These are phyloP conservation scores for Aspergillus bridgeri DNA, from an alignment of 495 filamentous ascomycete species.

Conservation along the genomic window DNA sequence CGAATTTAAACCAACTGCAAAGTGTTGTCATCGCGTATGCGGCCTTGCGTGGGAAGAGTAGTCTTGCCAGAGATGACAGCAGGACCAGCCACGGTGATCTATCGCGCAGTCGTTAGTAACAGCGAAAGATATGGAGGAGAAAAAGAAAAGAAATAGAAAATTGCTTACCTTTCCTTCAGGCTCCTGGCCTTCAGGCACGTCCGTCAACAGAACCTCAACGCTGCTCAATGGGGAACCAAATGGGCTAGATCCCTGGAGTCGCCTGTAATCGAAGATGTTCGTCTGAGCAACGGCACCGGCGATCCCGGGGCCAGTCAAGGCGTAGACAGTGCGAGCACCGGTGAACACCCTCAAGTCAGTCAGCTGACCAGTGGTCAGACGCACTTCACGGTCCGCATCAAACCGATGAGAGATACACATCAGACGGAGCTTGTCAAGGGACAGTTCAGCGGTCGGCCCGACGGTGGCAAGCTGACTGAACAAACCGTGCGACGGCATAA, in stretches of 20 bases:
- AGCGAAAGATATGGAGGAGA: neutral
- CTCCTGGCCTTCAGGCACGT: conserved; percentile 55
- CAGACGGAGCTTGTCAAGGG: conserved; percentile 67
- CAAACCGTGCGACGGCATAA: conserved; percentile 51
- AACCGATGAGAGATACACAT: conserved; percentile 40
- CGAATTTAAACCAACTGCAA: conserved; percentile 24
- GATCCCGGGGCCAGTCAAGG: conserved; percentile 73
- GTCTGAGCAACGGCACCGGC: conserved; percentile 85
- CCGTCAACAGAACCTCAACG: conserved; percentile 69
- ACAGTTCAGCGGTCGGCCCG: conserved; percentile 58
- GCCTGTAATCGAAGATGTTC: conserved; percentile 81
- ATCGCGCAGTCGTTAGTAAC: conserved; percentile 5
- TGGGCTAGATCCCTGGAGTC: conserved; percentile 55
- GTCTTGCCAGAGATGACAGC: conserved; percentile 34
- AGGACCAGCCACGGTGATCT: conserved; percentile 42
- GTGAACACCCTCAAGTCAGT: conserved; percentile 79
- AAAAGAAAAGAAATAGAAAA: neutral
- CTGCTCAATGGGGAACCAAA: conserved; percentile 81
- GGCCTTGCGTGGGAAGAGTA: conserved; percentile 28
- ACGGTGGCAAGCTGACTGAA: conserved; percentile 49
- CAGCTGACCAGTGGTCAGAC: conserved; percentile 62
- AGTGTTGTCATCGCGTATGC: conserved; percentile 42
- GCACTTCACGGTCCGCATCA: conserved; percentile 28
- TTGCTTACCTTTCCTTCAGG: conserved; percentile 65
- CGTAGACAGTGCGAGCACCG: conserved; percentile 78